These are phyloP conservation scores for Gloeostereum incarnatum DNA, from an alignment of 768 basidiomycete genomes.

Conservation along the genomic window DNA sequence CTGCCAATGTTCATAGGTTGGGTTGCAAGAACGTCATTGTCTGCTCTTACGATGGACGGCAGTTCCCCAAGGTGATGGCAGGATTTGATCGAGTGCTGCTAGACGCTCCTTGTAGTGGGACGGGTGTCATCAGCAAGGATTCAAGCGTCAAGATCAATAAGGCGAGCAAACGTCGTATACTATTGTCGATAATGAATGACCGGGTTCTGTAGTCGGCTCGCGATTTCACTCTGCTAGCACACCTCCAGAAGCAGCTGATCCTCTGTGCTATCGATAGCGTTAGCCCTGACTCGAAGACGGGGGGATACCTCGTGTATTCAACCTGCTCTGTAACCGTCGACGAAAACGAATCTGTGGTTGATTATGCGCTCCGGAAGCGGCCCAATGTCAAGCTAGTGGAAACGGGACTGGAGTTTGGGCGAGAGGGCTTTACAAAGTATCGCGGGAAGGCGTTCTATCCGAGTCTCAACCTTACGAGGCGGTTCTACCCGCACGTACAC, in stretches of 20 bases:
- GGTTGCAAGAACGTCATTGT: conserved; percentile 98
- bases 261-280: conserved; percentile 97
- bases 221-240: conserved; percentile 93
- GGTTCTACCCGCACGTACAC: conserved; percentile 96
- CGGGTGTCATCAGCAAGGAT: conserved; percentile 98
- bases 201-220: conserved; percentile 61
- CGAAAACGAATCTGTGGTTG: conserved; percentile 97
- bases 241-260: conserved; percentile 96
- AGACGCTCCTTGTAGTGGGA: conserved; percentile 97
- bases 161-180: conserved; percentile 33
- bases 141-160: conserved; percentile 97
- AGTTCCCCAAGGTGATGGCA: conserved; percentile 98
- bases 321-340: conserved; percentile 98
- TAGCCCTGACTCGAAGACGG: conserved; percentile 80
- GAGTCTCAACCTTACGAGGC: conserved; percentile 69
- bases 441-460: conserved; percentile 86
- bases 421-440: conserved; percentile 84
- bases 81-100: conserved; percentile 96
- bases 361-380: conserved; percentile 93
- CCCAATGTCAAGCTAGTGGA: conserved; percentile 89
- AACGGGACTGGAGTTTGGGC: conserved; percentile 88
- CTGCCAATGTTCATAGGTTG: conserved; percentile 92
- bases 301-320: conserved; percentile 94
- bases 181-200: conserved; percentile 4
- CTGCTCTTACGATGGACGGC: conserved; percentile 93